phyloP scores from a whole-genome alignment of 1,284 basidiomycete species.

The Tausonia pullulans region DNA sequence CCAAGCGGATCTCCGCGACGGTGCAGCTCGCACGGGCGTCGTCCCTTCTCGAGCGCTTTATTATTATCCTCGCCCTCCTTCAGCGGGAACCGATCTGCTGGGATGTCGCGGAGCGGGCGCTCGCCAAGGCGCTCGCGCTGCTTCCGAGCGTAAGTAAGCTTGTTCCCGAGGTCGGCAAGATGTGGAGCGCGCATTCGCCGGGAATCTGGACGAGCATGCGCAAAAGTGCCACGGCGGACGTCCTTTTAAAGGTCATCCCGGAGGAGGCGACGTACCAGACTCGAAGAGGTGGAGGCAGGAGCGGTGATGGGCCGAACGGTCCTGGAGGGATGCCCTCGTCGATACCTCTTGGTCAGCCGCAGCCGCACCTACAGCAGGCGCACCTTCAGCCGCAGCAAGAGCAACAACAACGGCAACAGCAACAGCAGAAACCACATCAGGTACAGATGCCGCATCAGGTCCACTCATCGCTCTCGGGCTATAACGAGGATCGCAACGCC shows the following conservation, averaged over 20 bases:
- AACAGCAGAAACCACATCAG: not conserved
- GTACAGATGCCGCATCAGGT: too few relatives aligned
- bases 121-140: constrained; percentile 10
- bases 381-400: not conserved
- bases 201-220: constrained; percentile 10
- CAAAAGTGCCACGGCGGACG: constrained; percentile 7
- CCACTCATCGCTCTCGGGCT: too few relatives aligned
- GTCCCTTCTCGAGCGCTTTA: constrained; percentile 4
- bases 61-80: constrained; percentile 2
- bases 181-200: constrained; percentile 7
- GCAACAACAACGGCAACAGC: not conserved
- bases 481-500: too few relatives aligned
- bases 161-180: constrained; percentile 9
- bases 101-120: constrained; percentile 12
- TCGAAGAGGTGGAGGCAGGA: not conserved
- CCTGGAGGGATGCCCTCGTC: not conserved
- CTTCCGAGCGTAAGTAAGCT: constrained; percentile 4
- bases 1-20: not conserved
- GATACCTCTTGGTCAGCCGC: not conserved
- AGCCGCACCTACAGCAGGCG: not conserved
- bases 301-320: not conserved
- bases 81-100: constrained; percentile 6
- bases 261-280: not conserved
- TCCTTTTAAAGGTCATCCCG: constrained; percentile 5
- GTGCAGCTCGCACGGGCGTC: not conserved